Evolutionary conservation across 139 green algal species (phyloP).

Genomic region (Micromonas commoda): DNA sequence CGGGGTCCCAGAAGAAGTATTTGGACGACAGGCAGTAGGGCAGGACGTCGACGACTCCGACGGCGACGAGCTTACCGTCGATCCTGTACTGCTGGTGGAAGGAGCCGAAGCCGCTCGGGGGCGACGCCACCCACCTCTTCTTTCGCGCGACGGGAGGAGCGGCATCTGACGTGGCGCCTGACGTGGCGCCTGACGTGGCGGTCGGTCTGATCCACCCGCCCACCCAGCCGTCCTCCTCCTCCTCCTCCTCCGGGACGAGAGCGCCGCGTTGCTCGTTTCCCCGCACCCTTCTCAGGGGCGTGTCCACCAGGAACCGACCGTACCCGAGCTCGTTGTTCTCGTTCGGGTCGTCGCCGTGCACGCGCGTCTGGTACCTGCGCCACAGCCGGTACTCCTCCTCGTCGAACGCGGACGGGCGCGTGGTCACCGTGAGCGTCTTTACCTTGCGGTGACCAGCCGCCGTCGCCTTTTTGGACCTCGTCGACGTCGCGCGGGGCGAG

Average conservation of each 20-base stretch:
- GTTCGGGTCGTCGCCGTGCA: slow-evolving; percentile 50
- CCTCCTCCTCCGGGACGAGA: neutral
- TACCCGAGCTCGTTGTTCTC: slow-evolving; percentile 45
- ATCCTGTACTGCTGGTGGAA: slow-evolving; percentile 91
- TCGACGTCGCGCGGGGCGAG: neutral
- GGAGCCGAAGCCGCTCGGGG: slow-evolving; percentile 52
- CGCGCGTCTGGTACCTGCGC: slow-evolving; percentile 34
- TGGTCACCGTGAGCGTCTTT: slow-evolving; percentile 12
- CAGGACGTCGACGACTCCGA: slow-evolving; percentile 84
- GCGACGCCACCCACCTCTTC: no score
- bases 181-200: no score
- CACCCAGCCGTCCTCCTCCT: no score
- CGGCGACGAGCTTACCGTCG: slow-evolving; percentile 69
- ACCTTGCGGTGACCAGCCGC: neutral
- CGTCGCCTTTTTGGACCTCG: neutral
- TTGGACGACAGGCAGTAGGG: slow-evolving; percentile 35
- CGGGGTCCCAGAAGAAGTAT: slow-evolving; percentile 88
- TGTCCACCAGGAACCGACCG: slow-evolving; percentile 59
- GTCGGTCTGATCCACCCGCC: no score
- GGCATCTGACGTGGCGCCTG: no score
- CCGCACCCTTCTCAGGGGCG: slow-evolving; percentile 41
- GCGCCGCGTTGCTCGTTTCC: neutral
- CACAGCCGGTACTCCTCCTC: slow-evolving; percentile 51
- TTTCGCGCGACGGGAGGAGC: no score
- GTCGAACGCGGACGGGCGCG: slow-evolving; percentile 32